Evolutionary conservation across 768 basidiomycete species (phyloP).

Genomic region (Leccinum broughii): DNA sequence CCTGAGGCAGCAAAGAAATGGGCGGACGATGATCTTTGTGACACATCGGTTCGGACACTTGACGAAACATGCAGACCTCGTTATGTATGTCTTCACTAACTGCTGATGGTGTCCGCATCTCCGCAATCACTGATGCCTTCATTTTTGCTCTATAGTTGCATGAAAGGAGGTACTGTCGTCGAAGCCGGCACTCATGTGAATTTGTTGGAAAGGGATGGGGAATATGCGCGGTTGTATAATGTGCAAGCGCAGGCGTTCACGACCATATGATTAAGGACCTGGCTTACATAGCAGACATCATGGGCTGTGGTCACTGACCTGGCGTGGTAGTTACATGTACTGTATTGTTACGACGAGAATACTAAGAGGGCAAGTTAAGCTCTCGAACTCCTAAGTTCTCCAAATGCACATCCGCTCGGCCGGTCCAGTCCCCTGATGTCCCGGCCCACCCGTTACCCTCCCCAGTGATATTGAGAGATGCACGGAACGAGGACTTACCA

Average conservation of each 20-base stretch:
- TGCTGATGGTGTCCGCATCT: too few species aligned
- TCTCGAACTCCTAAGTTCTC: too few species aligned
- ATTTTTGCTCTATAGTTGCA: constrained; percentile 25
- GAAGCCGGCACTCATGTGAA: constrained; percentile 36
- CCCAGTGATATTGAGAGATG: too few species aligned
- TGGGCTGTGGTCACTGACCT: too few species aligned
- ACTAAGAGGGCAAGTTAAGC: too few species aligned
- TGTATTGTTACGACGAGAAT: too few species aligned
- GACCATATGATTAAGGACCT: not conserved
- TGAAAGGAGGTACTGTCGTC: constrained; percentile 33
- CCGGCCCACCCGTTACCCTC: too few species aligned
- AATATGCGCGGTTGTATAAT: constrained; percentile 36
- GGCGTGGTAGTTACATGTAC: too few species aligned
- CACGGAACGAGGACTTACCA: too few species aligned
- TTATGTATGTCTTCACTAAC: constrained; percentile 31
- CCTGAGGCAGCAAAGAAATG: constrained; percentile 29
- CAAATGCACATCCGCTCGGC: too few species aligned
- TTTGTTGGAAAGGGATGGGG: constrained; percentile 30
- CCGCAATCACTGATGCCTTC: too few species aligned
- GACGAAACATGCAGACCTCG: constrained; percentile 37
- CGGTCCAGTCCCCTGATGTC: too few species aligned
- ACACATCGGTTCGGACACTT: constrained; percentile 43
- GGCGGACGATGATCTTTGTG: constrained; percentile 42
- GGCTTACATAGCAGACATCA: not conserved
- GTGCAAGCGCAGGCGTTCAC: constrained; percentile 34